phyloP scores from a whole-genome alignment of 345 rosid species.

The Lumnitzera littorea region DNA sequence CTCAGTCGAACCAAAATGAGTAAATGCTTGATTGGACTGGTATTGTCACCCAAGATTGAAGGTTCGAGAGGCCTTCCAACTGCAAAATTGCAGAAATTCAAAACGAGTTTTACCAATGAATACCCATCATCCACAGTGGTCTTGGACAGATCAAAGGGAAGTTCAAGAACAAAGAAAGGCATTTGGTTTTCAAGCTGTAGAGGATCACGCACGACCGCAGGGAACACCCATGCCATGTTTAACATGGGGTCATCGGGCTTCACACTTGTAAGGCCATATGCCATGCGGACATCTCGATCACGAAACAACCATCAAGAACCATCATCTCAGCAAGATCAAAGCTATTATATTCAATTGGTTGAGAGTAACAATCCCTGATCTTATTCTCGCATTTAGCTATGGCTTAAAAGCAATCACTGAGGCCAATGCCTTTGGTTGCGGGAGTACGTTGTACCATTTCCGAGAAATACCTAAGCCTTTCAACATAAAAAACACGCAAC shows the following conservation, averaged over 20 bases:
- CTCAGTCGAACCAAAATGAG: constrained; percentile 39
- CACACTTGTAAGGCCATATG: constrained; percentile 13
- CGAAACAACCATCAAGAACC: constrained; percentile 53
- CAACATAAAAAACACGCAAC: too few relatives aligned
- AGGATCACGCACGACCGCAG: constrained; percentile 28
- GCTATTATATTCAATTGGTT: constrained; percentile 1
- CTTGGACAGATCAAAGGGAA: constrained; percentile 15
- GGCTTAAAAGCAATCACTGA: constrained; percentile 11
- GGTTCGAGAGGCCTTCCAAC: constrained; percentile 14
- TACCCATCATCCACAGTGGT: constrained; percentile 1
- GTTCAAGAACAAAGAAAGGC: constrained; percentile 34
- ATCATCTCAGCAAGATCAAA: constrained; percentile 30
- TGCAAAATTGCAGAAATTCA: constrained; percentile 30
- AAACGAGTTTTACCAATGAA: constrained; percentile 19
- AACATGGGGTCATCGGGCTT: constrained; percentile 36
- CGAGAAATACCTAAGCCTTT: constrained; percentile 5
- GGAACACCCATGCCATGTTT: constrained; percentile 33
- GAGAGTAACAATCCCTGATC: constrained; percentile 30
- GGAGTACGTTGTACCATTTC: constrained; percentile 14
- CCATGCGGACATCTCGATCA: constrained; percentile 34
- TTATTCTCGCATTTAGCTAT: constrained; percentile 6
- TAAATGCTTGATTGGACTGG: constrained; percentile 23
- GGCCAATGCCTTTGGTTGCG: not conserved
- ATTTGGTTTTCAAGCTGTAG: constrained; percentile 48
- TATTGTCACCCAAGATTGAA: not conserved